These are phyloP conservation scores for Hanseniaspora osmophila DNA, from an alignment of 805 yeast genomes.

Conservation along the genomic window DNA sequence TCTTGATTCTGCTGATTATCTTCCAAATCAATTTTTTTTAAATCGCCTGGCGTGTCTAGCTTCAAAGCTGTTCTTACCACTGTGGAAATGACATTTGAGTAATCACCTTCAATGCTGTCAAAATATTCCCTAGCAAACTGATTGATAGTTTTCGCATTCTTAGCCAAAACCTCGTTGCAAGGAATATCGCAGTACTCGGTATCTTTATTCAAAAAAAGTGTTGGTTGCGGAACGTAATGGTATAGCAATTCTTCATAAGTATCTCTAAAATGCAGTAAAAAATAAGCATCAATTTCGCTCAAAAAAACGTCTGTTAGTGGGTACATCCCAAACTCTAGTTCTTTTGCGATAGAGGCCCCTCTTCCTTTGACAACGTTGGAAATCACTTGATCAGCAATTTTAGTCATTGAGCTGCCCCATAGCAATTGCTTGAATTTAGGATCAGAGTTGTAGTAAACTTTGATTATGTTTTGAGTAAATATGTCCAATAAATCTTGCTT, in stretches of 20 bases:
- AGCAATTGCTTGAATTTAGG: slow-evolving; percentile 23
- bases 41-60: slow-evolving; percentile 33
- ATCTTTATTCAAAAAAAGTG: slow-evolving; percentile 11
- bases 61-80: slow-evolving; percentile 84
- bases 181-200: slow-evolving; percentile 23
- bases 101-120: slow-evolving; percentile 53
- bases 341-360: slow-evolving; percentile 49
- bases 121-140: slow-evolving; percentile 68
- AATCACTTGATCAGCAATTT: slow-evolving; percentile 66
- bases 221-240: slow-evolving; percentile 9
- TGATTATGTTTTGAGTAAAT: slow-evolving; percentile 33
- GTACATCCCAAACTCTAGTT: slow-evolving; percentile 41
- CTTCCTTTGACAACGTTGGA: slow-evolving; percentile 76
- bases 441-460: slow-evolving; percentile 26
- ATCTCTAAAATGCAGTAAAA: slow-evolving; percentile 19
- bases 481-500: slow-evolving; percentile 45
- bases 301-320: slow-evolving; percentile 68
- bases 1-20: background rate
- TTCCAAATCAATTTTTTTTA: slow-evolving; percentile 1
- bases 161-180: background rate
- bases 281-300: slow-evolving; percentile 51
- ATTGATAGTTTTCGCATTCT: slow-evolving; percentile 48
- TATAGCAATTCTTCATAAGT: slow-evolving; percentile 15
- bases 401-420: slow-evolving; percentile 71
- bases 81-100: slow-evolving; percentile 82